Conservation (phyloP, 257 asterid genomes). For the Apocynum venetum region DNA sequence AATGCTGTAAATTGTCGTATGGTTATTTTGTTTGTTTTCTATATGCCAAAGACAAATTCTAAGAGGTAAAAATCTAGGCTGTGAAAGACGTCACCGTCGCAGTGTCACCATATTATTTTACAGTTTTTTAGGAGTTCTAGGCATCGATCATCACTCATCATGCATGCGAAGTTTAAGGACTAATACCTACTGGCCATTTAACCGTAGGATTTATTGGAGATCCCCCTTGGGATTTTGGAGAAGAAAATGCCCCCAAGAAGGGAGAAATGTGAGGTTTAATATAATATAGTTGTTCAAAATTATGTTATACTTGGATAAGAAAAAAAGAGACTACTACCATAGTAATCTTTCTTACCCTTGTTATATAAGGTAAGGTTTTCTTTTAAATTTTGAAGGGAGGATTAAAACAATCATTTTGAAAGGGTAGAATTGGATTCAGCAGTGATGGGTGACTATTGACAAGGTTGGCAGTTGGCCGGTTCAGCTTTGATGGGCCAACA, state of each 20-base stretch:
- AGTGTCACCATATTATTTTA: not conserved
- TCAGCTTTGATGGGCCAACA: no score
- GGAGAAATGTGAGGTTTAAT: no score
- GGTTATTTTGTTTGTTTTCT: not conserved
- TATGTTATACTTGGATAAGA: no score
- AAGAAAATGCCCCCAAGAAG: no score
- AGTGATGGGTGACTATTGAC: not conserved
- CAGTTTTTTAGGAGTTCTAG: not conserved
- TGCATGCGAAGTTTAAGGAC: not conserved
- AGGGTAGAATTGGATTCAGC: not conserved
- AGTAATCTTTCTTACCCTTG: no score
- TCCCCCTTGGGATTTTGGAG: not conserved
- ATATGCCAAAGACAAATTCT: not conserved
- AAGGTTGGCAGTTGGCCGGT: not conserved
- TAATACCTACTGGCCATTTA: not conserved
- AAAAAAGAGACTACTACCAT: no score
- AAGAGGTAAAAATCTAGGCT: not conserved
- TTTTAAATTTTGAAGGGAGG: no score
- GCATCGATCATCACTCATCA: not conserved
- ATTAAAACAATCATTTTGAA: no score
- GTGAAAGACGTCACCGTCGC: conserved; percentile 11
- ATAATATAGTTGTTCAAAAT: no score
- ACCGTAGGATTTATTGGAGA: not conserved
- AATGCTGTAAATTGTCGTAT: not conserved
- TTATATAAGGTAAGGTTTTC: no score